Evolutionary conservation across 78 protist species (phyloP), one percentile per base, ranked within the genome.

Genomic region (Dictyostelium purpureum): DNA sequence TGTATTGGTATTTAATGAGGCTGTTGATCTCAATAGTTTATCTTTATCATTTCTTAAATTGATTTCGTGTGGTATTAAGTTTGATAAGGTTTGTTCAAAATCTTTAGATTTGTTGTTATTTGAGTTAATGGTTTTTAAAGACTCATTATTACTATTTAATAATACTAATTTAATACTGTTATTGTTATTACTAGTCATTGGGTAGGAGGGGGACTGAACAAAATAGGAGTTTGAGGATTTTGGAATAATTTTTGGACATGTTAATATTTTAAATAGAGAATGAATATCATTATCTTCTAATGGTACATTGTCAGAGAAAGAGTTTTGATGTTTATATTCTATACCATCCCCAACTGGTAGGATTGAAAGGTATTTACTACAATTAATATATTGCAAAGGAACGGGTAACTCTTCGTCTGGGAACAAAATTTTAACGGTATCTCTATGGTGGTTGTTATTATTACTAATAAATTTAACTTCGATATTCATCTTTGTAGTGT

Each of bases 381-480:
- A 38, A 43, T 85, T 85, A 5, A 85, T n/a, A 61, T 73, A 73
- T n/a, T 56, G 82, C 2, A 85, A n/a, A 37, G 92, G 92, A 31
- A 85, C 26, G 9, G 82, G 80, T 18, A 56, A 73, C 2, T 85
- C 92, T n/a, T 85, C 92, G 2, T 38, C 40, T 7, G 92, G 92
- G 63, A 85, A 85, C 10, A 85, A n/a, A 4, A 85, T 73, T 18
- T 56, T 45, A 7, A 70, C 40, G 14, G 38, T 24, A 56, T 37
- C 49, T n/a, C 21, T 56, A 26, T 31, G 37, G 16, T 7, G 4
- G 33, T 10, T 26, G 3, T 26, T 74, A 0, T 28, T 21, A 28
- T 73, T 73, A 4, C 11, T 1, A 42, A 82, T 16, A 47, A 70
- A 45, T 43, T 52, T 47, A 12, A 82, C 18, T 31, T 82, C 90